These are phyloP conservation scores for Lentinula aciculospora DNA, from an alignment of 768 basidiomycete genomes.

Conservation along the genomic window DNA sequence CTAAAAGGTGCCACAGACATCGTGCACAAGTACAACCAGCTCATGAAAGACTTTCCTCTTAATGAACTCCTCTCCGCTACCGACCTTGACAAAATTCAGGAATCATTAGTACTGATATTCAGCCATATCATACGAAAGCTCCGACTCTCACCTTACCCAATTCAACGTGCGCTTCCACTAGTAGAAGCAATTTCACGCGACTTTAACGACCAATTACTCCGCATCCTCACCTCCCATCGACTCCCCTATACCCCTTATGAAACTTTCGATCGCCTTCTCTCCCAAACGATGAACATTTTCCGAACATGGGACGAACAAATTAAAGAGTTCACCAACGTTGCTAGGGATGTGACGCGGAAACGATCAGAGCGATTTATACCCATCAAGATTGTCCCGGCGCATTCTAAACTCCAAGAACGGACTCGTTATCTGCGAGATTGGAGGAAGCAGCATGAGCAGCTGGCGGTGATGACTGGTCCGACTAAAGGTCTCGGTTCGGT, in stretches of 20 bases:
- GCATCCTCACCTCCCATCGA: conserved; percentile 85
- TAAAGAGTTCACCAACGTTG: conserved; percentile 90
- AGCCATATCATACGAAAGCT: conserved; percentile 94
- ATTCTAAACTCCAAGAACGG: conserved; percentile 87
- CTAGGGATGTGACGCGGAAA: conserved; percentile 88
- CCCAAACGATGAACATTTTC: conserved; percentile 73
- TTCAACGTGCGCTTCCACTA: conserved; percentile 90
- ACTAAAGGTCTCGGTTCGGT: conserved; percentile 75
- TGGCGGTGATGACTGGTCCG: conserved; percentile 95
- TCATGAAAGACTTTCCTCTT: conserved; percentile 99
- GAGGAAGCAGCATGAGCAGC: conserved; percentile 95
- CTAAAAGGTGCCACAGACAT: conserved; percentile 86
- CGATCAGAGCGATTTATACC: conserved; percentile 92
- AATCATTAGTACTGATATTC: conserved; percentile 83
- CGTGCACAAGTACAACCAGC: conserved; percentile 97
- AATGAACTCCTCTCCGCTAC: conserved; percentile 96
- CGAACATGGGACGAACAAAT: conserved; percentile 84
- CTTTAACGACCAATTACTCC: conserved; percentile 91
- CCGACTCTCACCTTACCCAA: conserved; percentile 93
- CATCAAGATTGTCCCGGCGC: conserved; percentile 89
- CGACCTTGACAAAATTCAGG: conserved; percentile 92
- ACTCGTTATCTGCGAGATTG: conserved; percentile 84
- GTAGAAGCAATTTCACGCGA: conserved; percentile 98
- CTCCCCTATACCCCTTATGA: conserved; percentile 93
- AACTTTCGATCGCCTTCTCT: conserved; percentile 84